Percentiles rank a stretch among this genome's conserved stretches.
These are phyloP conservation scores for Zasmidium cellare DNA, from an alignment of 2,329 filamentous ascomycete species.

Conservation along the genomic window DNA sequence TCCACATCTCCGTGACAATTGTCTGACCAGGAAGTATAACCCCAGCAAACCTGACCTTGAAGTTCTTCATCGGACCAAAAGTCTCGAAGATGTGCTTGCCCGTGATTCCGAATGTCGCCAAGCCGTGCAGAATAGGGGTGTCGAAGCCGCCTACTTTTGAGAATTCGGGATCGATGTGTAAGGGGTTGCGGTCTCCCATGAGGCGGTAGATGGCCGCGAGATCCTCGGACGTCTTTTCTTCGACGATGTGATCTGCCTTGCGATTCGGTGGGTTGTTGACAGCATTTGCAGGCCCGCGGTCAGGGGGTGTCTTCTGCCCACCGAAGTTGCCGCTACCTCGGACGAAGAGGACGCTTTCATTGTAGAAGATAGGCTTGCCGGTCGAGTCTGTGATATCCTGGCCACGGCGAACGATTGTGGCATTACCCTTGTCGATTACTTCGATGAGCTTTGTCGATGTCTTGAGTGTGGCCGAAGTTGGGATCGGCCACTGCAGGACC, in stretches of 20 bases:
- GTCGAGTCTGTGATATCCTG: slow-evolving; percentile 79
- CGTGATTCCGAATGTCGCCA: slow-evolving; percentile 92
- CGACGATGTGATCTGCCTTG: slow-evolving; percentile 76
- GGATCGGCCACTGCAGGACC: slow-evolving; percentile 86
- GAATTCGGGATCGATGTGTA: slow-evolving; percentile 93
- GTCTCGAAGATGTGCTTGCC: slow-evolving; percentile 85
- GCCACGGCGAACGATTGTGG: slow-evolving; percentile 77
- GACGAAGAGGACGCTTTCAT: slow-evolving; percentile 90
- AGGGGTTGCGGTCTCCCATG: slow-evolving; percentile 91
- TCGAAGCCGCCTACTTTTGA: slow-evolving; percentile 95
- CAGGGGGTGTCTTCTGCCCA: slow-evolving; percentile 71
- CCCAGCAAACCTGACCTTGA: slow-evolving; percentile 88
- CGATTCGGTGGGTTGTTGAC: slow-evolving; percentile 78
- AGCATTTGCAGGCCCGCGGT: slow-evolving; percentile 78
- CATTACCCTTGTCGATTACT: slow-evolving; percentile 92
- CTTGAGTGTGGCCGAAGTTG: slow-evolving; percentile 73
- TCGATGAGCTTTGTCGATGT: slow-evolving; percentile 81
- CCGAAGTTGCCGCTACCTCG: slow-evolving; percentile 88
- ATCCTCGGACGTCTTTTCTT: slow-evolving; percentile 83
- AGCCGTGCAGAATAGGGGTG: slow-evolving; percentile 87
- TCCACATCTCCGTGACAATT: slow-evolving; percentile 91
- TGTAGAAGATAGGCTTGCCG: slow-evolving; percentile 92
- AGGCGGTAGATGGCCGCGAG: slow-evolving; percentile 92
- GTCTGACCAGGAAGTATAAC: slow-evolving; percentile 84
- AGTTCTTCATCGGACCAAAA: slow-evolving; percentile 81